phyloP scores from a whole-genome alignment of 169 alveolate species.

The Cryptosporidium muris region DNA sequence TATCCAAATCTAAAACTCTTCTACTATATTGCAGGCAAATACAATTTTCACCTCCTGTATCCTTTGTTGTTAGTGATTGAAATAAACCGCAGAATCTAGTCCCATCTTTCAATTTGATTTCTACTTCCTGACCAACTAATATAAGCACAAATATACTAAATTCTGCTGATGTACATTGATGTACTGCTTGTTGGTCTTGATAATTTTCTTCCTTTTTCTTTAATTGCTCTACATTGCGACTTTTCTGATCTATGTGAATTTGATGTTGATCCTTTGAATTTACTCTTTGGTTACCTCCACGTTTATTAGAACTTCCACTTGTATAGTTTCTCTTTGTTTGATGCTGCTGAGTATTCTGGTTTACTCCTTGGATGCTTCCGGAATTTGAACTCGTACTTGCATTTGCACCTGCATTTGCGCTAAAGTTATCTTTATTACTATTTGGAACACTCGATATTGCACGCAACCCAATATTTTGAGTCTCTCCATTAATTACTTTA shows the following conservation, averaged over 20 bases:
- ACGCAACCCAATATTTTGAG: too few relatives aligned
- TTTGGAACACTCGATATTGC: neutral
- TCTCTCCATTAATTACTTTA: too few relatives aligned
- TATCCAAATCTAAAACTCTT: slow-evolving; percentile 18
- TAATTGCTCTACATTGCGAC: too few relatives aligned
- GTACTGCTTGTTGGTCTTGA: neutral
- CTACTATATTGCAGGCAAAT: slow-evolving; percentile 49
- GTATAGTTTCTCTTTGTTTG: too few relatives aligned
- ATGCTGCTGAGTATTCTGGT: too few relatives aligned
- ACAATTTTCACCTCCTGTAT: slow-evolving; percentile 9
- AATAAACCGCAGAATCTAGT: slow-evolving; percentile 28
- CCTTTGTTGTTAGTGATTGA: slow-evolving; percentile 35
- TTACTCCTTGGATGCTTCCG: too few relatives aligned
- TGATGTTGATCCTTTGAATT: too few relatives aligned
- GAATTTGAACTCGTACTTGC: too few relatives aligned
- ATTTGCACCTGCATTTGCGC: too few relatives aligned
- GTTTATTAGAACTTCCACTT: too few relatives aligned
- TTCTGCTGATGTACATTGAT: neutral
- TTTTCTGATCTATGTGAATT: too few relatives aligned
- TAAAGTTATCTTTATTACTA: neutral
- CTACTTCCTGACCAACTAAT: slow-evolving; percentile 48
- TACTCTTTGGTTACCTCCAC: too few relatives aligned
- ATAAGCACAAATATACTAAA: slow-evolving; percentile 36
- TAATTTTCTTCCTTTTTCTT: neutral
- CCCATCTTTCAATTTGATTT: slow-evolving; percentile 13